phyloP scores from a whole-genome alignment of 2,329 filamentous ascomycete genomes.

The Colletotrichum liaoningense region DNA sequence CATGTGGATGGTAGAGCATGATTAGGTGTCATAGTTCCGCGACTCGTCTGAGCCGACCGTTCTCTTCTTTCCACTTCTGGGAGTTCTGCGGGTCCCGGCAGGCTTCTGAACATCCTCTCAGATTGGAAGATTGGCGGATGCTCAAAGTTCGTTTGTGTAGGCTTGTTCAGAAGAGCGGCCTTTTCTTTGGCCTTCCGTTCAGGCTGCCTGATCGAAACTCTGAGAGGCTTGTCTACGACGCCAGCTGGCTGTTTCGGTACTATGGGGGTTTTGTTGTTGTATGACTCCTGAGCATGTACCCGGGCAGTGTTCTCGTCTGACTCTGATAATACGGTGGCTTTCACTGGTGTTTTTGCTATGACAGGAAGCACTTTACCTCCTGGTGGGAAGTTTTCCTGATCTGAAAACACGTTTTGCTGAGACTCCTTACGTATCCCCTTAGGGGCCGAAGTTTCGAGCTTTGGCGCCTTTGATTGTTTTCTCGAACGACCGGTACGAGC shows the following conservation, averaged over 20 bases:
- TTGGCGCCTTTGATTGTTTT: background rate
- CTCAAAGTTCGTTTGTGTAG: background rate
- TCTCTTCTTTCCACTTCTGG: background rate
- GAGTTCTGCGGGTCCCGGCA: background rate
- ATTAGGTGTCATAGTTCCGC: background rate
- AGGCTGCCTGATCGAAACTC: slow-evolving; percentile 26
- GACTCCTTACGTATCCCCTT: slow-evolving; percentile 2
- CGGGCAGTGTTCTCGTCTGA: background rate
- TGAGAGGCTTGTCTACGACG: background rate
- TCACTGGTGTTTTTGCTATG: background rate
- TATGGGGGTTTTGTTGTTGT: background rate
- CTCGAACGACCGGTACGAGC: slow-evolving; percentile 8
- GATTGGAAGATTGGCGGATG: slow-evolving; percentile 11
- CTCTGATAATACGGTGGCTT: background rate
- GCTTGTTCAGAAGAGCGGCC: background rate
- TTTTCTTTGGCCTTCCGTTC: slow-evolving; percentile 40
- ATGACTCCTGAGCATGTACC: background rate
- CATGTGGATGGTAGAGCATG: slow-evolving; percentile 45
- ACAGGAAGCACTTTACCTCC: background rate
- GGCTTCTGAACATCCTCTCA: background rate
- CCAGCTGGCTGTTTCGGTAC: background rate
- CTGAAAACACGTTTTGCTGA: background rate
- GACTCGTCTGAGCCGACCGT: background rate
- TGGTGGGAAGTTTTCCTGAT: background rate
- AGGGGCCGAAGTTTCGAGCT: background rate